Percentiles rank a stretch among this genome's conserved stretches.
These are phyloP conservation scores for Cladophialophora bantiana DNA, from an alignment of 2,329 filamentous ascomycete species.

Conservation along the genomic window DNA sequence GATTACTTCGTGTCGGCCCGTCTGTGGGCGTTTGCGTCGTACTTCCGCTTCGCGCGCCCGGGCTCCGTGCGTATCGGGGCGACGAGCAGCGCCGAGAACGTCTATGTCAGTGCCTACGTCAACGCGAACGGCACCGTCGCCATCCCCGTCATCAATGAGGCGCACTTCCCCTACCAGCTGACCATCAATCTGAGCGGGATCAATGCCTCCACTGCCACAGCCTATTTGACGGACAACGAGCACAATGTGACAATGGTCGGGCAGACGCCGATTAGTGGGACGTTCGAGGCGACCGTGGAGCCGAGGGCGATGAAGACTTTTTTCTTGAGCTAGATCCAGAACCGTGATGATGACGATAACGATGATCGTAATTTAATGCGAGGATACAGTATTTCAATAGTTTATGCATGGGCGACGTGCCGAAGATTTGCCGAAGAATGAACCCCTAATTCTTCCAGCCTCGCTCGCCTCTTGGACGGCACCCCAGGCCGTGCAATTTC, in stretches of 20 bases:
- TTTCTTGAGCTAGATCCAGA: slow-evolving; percentile 18
- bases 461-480: too few species aligned
- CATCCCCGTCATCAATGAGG: slow-evolving; percentile 44
- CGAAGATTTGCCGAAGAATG: too few species aligned
- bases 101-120: slow-evolving; percentile 42
- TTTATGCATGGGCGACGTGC: too few species aligned
- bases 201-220: slow-evolving; percentile 41
- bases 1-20: slow-evolving; percentile 44
- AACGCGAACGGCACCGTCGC: slow-evolving; percentile 47
- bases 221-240: slow-evolving; percentile 50
- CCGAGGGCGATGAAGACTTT: slow-evolving; percentile 26
- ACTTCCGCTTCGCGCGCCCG: slow-evolving; percentile 48
- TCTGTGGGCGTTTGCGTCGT: slow-evolving; percentile 54
- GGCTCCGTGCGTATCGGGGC: slow-evolving; percentile 49
- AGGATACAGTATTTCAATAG: too few species aligned
- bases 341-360: too few species aligned
- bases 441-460: too few species aligned
- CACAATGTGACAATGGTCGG: slow-evolving; percentile 28
- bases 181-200: slow-evolving; percentile 33
- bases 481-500: too few species aligned
- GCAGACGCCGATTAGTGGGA: slow-evolving; percentile 12
- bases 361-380: too few species aligned
- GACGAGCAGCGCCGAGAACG: slow-evolving; percentile 39
- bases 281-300: slow-evolving; percentile 21
- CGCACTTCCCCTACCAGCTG: slow-evolving; percentile 24